Conservation (phyloP, 2,329 filamentous ascomycete species). For the Pyrenochaeta sp. region DNA sequence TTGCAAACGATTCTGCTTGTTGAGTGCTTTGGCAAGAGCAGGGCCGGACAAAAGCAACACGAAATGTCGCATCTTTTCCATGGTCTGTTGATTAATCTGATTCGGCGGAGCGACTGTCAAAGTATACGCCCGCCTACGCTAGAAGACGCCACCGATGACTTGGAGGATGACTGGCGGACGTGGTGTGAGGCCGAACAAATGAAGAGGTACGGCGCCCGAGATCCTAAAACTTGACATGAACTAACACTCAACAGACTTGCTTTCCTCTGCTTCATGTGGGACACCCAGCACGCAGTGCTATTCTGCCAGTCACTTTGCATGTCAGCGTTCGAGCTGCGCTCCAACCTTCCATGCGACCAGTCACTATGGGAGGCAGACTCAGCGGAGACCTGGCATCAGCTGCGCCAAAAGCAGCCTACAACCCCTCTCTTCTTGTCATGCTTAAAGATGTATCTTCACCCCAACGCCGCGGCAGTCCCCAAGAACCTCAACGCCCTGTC, state of each 20-base stretch:
- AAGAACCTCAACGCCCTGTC: slow-evolving; percentile 62
- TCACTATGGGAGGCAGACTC: slow-evolving; percentile 66
- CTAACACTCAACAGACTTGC: slow-evolving; percentile 53
- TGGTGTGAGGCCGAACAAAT: slow-evolving; percentile 66
- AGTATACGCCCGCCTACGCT: slow-evolving; percentile 51
- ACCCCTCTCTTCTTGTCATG: slow-evolving; percentile 60
- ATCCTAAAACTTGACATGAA: not conserved
- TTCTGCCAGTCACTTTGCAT: slow-evolving; percentile 73
- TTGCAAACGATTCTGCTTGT: slow-evolving; percentile 69
- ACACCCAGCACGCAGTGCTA: slow-evolving; percentile 69
- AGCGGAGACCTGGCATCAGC: slow-evolving; percentile 60
- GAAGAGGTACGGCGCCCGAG: slow-evolving; percentile 55
- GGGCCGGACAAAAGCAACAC: slow-evolving; percentile 69
- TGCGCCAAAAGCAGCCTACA: slow-evolving; percentile 50
- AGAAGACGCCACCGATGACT: slow-evolving; percentile 48
- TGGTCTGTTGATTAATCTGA: slow-evolving; percentile 63
- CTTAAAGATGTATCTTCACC: slow-evolving; percentile 65
- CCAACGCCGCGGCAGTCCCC: slow-evolving; percentile 40
- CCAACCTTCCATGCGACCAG: slow-evolving; percentile 64
- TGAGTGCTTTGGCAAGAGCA: slow-evolving; percentile 71
- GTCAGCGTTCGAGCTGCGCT: slow-evolving; percentile 69
- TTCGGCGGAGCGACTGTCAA: slow-evolving; percentile 62
- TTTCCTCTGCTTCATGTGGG: slow-evolving; percentile 72
- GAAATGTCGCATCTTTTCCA: slow-evolving; percentile 70
- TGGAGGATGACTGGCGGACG: slow-evolving; percentile 60